Conservation (phyloP, 2,329 filamentous ascomycete species). For the Colletotrichum sp. region DNA sequence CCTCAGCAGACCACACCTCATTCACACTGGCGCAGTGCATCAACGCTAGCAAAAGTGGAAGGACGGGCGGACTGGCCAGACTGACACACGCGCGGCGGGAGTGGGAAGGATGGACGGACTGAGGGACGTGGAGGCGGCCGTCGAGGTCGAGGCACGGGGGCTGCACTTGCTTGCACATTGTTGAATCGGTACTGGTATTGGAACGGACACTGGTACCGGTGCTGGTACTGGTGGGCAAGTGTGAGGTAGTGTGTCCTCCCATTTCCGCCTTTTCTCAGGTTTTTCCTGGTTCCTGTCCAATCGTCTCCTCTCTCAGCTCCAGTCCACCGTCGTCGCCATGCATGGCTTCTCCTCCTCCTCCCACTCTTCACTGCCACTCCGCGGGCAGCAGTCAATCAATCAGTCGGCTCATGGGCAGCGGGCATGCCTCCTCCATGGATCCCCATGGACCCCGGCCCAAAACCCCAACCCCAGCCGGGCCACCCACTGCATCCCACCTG, state of each 20-base stretch:
- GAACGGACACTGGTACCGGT: background rate
- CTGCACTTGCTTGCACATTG: background rate
- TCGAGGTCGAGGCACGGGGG: background rate
- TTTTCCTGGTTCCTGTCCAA: background rate
- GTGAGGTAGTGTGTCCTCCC: background rate
- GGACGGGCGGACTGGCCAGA: background rate
- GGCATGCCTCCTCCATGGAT: background rate
- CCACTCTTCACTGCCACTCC: background rate
- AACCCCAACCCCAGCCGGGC: background rate
- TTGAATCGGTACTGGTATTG: background rate
- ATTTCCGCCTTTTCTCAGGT: background rate
- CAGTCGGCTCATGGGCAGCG: too few relatives aligned
- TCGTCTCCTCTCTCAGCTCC: background rate
- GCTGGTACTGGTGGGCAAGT: background rate
- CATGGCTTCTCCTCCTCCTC: background rate
- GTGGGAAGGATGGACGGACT: background rate
- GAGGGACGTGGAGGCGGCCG: background rate
- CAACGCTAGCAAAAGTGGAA: background rate
- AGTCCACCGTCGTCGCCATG: background rate
- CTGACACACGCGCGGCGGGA: background rate
- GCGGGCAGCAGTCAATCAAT: background rate
- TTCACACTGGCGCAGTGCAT: background rate
- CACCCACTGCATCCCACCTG: background rate
- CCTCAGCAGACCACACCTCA: background rate
- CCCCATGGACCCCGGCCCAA: background rate